Percentiles rank a stretch among this genome's conserved stretches.
These are phyloP conservation scores for Corinectria fuckeliana DNA, from an alignment of 2,329 filamentous ascomycete species.

Conservation along the genomic window DNA sequence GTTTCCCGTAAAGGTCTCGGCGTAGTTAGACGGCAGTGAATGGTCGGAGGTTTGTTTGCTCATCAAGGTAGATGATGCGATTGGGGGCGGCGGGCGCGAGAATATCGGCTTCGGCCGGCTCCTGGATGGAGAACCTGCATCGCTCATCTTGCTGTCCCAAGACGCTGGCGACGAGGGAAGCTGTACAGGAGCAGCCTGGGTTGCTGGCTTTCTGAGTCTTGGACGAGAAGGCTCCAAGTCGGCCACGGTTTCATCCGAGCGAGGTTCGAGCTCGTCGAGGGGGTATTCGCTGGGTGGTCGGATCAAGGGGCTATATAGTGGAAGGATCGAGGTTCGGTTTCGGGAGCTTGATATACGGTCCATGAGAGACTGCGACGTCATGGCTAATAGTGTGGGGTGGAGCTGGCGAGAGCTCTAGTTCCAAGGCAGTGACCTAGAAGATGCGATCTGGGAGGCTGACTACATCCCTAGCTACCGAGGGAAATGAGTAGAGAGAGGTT, in stretches of 20 bases:
- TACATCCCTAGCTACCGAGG: not conserved
- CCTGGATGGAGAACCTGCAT: conserved; percentile 42
- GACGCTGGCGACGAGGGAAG: conserved; percentile 28
- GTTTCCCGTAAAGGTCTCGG: conserved; percentile 19
- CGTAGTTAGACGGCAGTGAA: conserved; percentile 15
- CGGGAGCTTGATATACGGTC: conserved; percentile 37
- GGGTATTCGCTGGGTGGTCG: conserved; percentile 45
- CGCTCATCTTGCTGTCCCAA: conserved; percentile 37
- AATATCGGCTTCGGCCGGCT: conserved; percentile 48
- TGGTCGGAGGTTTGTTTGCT: conserved; percentile 17
- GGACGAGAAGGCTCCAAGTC: conserved; percentile 32
- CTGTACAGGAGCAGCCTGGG: conserved; percentile 14
- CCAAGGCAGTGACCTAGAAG: not conserved
- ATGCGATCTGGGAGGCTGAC: conserved; percentile 4
- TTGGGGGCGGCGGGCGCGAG: conserved; percentile 58
- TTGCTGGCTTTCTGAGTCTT: conserved; percentile 28
- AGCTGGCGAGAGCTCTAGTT: not conserved
- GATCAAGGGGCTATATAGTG: conserved; percentile 34
- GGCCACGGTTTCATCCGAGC: conserved; percentile 39
- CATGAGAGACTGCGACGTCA: conserved; percentile 40
- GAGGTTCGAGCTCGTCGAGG: conserved; percentile 49
- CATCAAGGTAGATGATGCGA: conserved; percentile 51
- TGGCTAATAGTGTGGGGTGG: conserved; percentile 8
- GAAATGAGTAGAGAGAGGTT: not conserved
- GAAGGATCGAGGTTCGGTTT: conserved; percentile 35